Evolutionary conservation across 2,329 filamentous ascomycete species (phyloP), one percentile per base, ranked within the genome.

Genomic region (Alternaria metachromatica): DNA sequence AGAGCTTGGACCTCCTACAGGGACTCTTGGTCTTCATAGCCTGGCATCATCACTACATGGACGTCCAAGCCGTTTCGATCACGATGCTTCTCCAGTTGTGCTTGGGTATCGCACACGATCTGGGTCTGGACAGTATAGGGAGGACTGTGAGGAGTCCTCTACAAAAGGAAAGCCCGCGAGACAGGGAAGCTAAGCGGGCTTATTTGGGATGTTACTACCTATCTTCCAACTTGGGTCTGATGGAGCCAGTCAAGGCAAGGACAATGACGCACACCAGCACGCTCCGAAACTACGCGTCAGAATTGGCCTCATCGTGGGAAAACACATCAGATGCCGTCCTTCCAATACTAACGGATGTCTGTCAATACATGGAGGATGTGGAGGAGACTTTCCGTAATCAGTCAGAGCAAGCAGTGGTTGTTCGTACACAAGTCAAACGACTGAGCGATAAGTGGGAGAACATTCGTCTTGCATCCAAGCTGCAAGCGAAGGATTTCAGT

Each of bases 31-130:
- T 78, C 12, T 79, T 78, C 53, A 75, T 78, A 55, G 77, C 77
- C 5, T 79, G 77, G 77, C 77, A 79, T 41, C 77, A 79, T 30
- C 76, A 76, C 53, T 79, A 78, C 45, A 78, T 78, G 76, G 76
- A 79, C 50, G 57, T 72, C 25, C 72, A 78, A 30, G 74, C 76
- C 8, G 69, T 78, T 28, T 78, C 77, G 1, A 72, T 78, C 33
- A 72, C 74, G 13, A 73, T 78, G 68, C 72, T 79, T 30, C 65
- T 78, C 7, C 77, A 78, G 48, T 65, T 79, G 6, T 78, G 74
- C 51, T 62, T 76, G 21, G 76, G 76, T 49, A 74, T 79, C 20
- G 75, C 75, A 30, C 66, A 69, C 33, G 77, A 78, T 54, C 60
- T 79, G 12, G 71, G 72, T 9, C 61, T 79, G 28, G 76, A 79